Percentiles rank a stretch among this genome's conserved stretches.
These are phyloP conservation scores for Bryoglossum gracile DNA, from an alignment of 495 filamentous ascomycete genomes.

Conservation along the genomic window DNA sequence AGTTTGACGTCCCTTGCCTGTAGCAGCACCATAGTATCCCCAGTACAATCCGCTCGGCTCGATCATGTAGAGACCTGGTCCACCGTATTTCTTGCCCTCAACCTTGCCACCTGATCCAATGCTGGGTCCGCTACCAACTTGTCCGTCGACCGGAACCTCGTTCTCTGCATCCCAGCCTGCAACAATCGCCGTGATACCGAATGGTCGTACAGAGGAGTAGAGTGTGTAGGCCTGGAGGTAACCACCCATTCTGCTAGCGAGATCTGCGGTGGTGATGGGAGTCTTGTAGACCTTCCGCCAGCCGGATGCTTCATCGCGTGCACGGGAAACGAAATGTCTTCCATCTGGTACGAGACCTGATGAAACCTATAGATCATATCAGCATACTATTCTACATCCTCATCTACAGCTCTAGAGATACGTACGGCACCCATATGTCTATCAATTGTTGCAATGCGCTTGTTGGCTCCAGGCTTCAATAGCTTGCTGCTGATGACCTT, in stretches of 20 bases:
- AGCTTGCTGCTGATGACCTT: constrained; percentile 95
- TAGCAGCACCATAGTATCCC: constrained; percentile 97
- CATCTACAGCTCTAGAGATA: constrained; percentile 10
- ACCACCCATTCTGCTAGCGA: constrained; percentile 84
- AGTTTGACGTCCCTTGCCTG: constrained; percentile 90
- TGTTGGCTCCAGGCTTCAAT: constrained; percentile 87
- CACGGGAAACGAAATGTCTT: constrained; percentile 88
- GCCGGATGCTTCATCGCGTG: constrained; percentile 81
- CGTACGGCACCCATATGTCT: constrained; percentile 88
- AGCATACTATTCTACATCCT: neutral
- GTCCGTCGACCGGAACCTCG: constrained; percentile 73
- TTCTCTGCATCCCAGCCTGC: constrained; percentile 86
- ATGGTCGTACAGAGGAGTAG: constrained; percentile 91
- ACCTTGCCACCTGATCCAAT: constrained; percentile 76
- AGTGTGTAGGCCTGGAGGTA: constrained; percentile 97
- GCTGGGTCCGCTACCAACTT: constrained; percentile 73
- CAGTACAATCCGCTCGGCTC: constrained; percentile 95
- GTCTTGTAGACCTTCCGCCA: constrained; percentile 89
- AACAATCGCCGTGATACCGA: constrained; percentile 91
- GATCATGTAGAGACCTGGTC: constrained; percentile 94
- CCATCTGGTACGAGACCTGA: constrained; percentile 92
- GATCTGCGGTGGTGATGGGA: constrained; percentile 77
- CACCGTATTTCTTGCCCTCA: constrained; percentile 67
- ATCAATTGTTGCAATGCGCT: constrained; percentile 91
- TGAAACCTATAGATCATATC: constrained; percentile 57